phyloP scores from a whole-genome alignment of 2,329 filamentous ascomycete species.

The Ophiostoma sp. region DNA sequence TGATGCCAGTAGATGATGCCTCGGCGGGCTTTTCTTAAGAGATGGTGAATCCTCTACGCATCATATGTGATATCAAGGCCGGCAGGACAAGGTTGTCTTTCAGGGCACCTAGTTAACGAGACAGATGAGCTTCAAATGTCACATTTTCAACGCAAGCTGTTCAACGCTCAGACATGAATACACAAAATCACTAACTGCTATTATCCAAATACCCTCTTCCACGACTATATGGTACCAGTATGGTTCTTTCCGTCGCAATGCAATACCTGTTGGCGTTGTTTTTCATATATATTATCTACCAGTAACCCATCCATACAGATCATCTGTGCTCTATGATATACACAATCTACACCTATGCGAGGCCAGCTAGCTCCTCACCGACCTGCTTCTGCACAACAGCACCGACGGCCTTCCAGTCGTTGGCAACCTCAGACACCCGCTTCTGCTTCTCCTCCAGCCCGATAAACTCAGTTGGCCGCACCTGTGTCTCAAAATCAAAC shows the following conservation, averaged over 20 bases:
- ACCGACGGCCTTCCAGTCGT: constrained; percentile 68
- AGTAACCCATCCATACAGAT: not conserved
- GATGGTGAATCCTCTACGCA: too few relatives aligned
- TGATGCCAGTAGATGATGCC: too few relatives aligned
- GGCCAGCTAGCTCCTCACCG: constrained; percentile 50
- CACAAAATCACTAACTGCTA: not conserved
- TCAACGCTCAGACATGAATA: not conserved
- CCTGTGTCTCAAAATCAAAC: constrained; percentile 68
- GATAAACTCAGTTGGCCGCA: constrained; percentile 75
- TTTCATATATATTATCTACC: not conserved
- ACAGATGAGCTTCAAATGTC: too few relatives aligned
- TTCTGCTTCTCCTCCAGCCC: constrained; percentile 72
- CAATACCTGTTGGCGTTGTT: not conserved
- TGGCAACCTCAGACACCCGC: constrained; percentile 64
- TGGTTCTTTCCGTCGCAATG: not conserved
- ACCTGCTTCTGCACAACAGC: constrained; percentile 72
- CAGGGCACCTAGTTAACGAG: too few relatives aligned
- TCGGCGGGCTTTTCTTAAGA: too few relatives aligned
- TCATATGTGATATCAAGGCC: too few relatives aligned
- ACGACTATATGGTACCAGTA: not conserved
- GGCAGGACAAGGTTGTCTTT: too few relatives aligned
- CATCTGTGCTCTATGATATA: not conserved
- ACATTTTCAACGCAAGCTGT: too few relatives aligned
- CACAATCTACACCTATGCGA: not conserved
- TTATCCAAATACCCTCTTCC: not conserved